Evolutionary conservation across 129 eudicot genomes (phyloP).

Genomic region (Calendula officinalis): DNA sequence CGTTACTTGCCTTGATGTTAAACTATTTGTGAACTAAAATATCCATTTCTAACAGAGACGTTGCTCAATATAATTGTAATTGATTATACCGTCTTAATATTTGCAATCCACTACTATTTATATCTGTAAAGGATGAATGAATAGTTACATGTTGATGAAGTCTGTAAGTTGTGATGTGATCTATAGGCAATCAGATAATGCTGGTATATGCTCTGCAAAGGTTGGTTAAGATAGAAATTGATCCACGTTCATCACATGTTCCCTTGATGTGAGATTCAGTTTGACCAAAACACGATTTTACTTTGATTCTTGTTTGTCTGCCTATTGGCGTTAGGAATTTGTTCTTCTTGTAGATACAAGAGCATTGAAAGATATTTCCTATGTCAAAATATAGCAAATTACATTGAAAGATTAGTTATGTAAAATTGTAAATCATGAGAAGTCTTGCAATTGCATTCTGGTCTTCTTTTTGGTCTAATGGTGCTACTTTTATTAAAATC

Average conservation of each 20-base stretch:
- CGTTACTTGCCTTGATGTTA: neutral
- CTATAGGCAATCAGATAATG: neutral
- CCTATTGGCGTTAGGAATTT: neutral
- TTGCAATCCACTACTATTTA: too few relatives aligned
- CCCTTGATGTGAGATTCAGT: neutral
- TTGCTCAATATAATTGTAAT: too few relatives aligned
- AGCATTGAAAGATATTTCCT: neutral
- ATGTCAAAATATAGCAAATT: neutral
- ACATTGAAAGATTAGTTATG: neutral
- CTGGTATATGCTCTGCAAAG: neutral
- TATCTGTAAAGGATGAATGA: too few relatives aligned
- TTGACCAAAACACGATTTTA: neutral
- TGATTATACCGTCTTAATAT: too few relatives aligned
- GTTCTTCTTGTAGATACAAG: neutral
- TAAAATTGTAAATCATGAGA: neutral
- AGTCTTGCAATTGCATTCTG: neutral
- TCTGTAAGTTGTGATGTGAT: conserved; percentile 3
- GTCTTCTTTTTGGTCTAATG: neutral
- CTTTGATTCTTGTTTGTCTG: neutral
- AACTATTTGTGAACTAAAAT: neutral
- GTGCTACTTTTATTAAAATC: neutral
- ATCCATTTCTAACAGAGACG: neutral
- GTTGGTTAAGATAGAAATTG: neutral
- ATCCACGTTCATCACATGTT: conserved; percentile 1
- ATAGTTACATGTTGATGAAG: neutral